Conservation (phyloP, 2,329 filamentous ascomycete species). For the Colletotrichum camelliae region DNA sequence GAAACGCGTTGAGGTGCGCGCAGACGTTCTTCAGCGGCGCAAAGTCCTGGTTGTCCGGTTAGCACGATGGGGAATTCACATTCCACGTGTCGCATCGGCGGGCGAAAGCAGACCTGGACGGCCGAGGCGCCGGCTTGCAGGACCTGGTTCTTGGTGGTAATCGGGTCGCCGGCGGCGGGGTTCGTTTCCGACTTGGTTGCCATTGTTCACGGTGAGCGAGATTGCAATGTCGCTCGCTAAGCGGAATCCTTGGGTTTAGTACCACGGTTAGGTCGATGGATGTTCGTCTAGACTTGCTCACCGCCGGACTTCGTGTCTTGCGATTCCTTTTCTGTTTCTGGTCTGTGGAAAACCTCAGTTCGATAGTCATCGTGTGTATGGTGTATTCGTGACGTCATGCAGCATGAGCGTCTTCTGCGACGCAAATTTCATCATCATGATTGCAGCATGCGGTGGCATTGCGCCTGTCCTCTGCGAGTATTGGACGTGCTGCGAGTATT, state of each 20-base stretch:
- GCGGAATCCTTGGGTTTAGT: not conserved
- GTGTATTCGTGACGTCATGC: conserved; percentile 12
- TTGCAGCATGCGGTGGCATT: not conserved
- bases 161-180: conserved; percentile 47
- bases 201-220: conserved; percentile 1
- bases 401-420: not conserved
- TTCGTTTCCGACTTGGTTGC: conserved; percentile 18
- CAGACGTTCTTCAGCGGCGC: conserved; percentile 76
- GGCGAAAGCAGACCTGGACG: conserved; percentile 52
- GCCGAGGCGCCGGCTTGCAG: conserved; percentile 66
- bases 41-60: conserved; percentile 57
- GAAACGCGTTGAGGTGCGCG: conserved; percentile 86
- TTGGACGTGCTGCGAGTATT: not conserved
- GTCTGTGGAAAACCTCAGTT: not conserved
- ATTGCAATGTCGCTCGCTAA: not conserved
- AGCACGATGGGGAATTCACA: not conserved
- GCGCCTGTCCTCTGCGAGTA: not conserved
- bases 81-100: not conserved
- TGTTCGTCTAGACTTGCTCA: not conserved
- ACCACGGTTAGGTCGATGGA: not conserved
- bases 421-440: conserved; percentile 14
- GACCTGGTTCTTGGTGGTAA: conserved; percentile 59
- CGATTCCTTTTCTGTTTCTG: not conserved
- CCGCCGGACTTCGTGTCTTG: not conserved
- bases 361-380: not conserved